Percentiles rank a stretch among this genome's conserved stretches.
These are phyloP conservation scores for Lyophyllum shimeji DNA, from an alignment of 768 basidiomycete species.

Conservation along the genomic window DNA sequence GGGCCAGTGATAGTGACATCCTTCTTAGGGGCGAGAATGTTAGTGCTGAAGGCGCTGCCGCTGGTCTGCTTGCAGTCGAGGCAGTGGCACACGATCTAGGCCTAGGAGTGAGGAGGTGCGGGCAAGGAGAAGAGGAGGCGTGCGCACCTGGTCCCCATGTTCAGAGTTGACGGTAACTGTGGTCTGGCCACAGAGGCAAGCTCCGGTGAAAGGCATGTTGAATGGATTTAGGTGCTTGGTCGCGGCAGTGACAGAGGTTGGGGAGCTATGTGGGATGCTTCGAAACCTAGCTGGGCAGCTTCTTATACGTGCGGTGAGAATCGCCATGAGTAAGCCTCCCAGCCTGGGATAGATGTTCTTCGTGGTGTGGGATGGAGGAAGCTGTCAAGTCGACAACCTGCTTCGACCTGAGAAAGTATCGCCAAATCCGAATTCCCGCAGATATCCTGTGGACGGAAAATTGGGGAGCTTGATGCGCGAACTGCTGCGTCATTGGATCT, in stretches of 20 bases:
- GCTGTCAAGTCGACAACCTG: not conserved
- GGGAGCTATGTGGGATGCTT: not conserved
- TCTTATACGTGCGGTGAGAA: not conserved
- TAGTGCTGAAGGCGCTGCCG: constrained; percentile 40
- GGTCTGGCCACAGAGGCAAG: constrained; percentile 33
- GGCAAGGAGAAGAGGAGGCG: not conserved
- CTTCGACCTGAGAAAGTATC: not conserved
- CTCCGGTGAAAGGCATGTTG: constrained; percentile 26
- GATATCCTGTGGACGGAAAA: no score
- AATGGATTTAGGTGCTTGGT: not conserved
- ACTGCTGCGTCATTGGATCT: no score
- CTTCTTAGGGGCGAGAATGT: constrained; percentile 32
- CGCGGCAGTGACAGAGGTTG: not conserved
- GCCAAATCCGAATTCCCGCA: not conserved
- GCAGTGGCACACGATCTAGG: constrained; percentile 37
- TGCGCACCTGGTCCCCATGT: constrained; percentile 26
- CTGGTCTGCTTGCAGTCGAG: constrained; percentile 35
- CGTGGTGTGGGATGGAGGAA: not conserved
- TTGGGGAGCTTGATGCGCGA: no score
- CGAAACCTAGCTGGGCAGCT: no score
- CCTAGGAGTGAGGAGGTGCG: not conserved
- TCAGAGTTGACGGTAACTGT: constrained; percentile 26
- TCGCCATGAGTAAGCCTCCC: not conserved
- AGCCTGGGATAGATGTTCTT: not conserved
- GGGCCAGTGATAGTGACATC: constrained; percentile 33